A percentile compares a stretch with the other conserved stretches of the same genome.
Conservation (phyloP, 495 filamentous ascomycete genomes). For the Lophiotrema nucula region DNA sequence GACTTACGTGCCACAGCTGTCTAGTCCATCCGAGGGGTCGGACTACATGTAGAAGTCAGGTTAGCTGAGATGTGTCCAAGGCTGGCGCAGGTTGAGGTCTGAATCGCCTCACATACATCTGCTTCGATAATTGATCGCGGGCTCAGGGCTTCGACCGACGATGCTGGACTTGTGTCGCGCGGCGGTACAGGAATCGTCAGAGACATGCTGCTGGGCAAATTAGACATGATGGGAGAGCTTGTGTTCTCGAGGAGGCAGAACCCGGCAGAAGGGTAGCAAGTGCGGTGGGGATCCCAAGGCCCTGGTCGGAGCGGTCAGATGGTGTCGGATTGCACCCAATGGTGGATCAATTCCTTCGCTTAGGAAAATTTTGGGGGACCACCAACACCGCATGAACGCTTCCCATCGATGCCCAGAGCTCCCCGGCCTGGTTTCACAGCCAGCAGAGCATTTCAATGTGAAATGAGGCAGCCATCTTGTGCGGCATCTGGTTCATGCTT, state of each 20-base stretch:
- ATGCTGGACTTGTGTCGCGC: conserved; percentile 27
- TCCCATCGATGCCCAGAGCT: neutral
- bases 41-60: conserved; percentile 23
- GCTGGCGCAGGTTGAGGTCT: neutral
- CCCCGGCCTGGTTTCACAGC: neutral
- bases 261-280: conserved; percentile 19
- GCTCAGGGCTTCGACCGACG: conserved; percentile 30
- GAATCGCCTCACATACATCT: conserved; percentile 24
- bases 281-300: conserved; percentile 4
- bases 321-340: neutral
- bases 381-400: neutral
- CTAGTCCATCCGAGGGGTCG: conserved; percentile 29
- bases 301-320: neutral
- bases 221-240: conserved; percentile 5
- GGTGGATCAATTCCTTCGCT: neutral
- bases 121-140: conserved; percentile 33
- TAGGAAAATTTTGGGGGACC: neutral
- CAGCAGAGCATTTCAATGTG: neutral
- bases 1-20: conserved; percentile 35
- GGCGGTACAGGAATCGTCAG: conserved; percentile 27
- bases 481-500: neutral
- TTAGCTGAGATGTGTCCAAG: conserved; percentile 17
- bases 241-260: conserved; percentile 20
- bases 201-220: conserved; percentile 29
- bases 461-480: neutral